phyloP scores from a whole-genome alignment of 805 yeast species.

The Metschnikowia baotianmanensis region DNA sequence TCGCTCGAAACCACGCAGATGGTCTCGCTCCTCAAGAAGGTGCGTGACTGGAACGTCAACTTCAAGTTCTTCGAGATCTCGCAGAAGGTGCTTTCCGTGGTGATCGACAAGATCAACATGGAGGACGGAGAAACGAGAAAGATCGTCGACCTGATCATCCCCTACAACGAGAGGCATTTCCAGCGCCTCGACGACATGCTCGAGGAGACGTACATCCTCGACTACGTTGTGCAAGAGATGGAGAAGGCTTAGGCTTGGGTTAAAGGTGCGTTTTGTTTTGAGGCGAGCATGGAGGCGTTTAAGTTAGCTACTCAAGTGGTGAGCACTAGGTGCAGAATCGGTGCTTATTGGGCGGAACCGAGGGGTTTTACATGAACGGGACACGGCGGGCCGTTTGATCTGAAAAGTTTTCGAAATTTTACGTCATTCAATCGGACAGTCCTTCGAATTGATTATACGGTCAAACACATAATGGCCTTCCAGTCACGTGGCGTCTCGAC shows the following conservation, averaged over 20 bases:
- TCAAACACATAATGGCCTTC: too few species aligned
- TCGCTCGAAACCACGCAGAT: conserved; percentile 60
- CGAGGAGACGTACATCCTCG: conserved; percentile 83
- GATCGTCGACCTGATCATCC: conserved; percentile 71
- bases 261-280: neutral
- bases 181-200: conserved; percentile 71
- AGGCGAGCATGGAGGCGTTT: neutral
- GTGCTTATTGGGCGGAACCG: too few species aligned
- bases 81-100: conserved; percentile 68
- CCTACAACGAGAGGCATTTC: conserved; percentile 87
- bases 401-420: too few species aligned
- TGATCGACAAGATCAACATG: conserved; percentile 54
- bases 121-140: conserved; percentile 64
- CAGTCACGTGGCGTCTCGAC: too few species aligned
- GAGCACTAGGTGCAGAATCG: too few species aligned
- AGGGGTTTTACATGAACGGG: too few species aligned
- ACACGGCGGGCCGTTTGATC: too few species aligned
- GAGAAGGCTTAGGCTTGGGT: conserved; percentile 19
- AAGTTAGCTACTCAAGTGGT: too few species aligned
- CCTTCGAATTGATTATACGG: too few species aligned
- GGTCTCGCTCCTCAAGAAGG: conserved; percentile 59
- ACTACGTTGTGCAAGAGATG: conserved; percentile 81
- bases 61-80: conserved; percentile 76
- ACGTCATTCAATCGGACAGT: too few species aligned
- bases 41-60: conserved; percentile 95